phyloP scores from a whole-genome alignment of 163 green algal species.

The Coccomyxa subellipsoidea region DNA sequence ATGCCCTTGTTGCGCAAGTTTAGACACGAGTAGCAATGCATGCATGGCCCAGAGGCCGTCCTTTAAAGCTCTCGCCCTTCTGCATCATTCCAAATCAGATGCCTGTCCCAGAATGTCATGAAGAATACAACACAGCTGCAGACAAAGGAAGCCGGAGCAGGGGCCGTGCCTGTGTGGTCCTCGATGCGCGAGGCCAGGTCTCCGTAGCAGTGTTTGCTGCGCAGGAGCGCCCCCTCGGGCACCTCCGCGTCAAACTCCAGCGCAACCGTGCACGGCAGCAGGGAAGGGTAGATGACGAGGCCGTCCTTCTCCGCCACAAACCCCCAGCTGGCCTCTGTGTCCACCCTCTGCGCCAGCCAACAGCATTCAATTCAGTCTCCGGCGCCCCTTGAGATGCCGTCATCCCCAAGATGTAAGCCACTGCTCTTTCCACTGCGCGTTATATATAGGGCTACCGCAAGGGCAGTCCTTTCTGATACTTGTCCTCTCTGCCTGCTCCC shows the following conservation, averaged over 20 bases:
- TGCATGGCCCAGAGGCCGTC: no score
- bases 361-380: no score
- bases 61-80: no score
- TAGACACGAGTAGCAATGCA: no score
- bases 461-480: no score
- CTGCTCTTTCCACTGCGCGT: not conserved
- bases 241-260: constrained; percentile 6
- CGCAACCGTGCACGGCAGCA: constrained; percentile 15
- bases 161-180: not conserved
- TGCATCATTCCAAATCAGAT: no score
- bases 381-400: not conserved
- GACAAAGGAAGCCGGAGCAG: no score
- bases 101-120: no score
- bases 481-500: no score
- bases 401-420: not conserved
- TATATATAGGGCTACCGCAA: no score
- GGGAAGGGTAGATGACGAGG: not conserved
- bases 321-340: constrained; percentile 7
- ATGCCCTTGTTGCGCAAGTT: no score
- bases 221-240: not conserved
- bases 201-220: not conserved
- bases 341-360: not conserved
- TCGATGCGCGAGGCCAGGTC: not conserved
- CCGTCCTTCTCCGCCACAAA: constrained; percentile 7
- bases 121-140: no score